Base-by-base conservation (phyloP, 306 rosid genomes). In the Cyamopsis tetragonoloba region DNA sequence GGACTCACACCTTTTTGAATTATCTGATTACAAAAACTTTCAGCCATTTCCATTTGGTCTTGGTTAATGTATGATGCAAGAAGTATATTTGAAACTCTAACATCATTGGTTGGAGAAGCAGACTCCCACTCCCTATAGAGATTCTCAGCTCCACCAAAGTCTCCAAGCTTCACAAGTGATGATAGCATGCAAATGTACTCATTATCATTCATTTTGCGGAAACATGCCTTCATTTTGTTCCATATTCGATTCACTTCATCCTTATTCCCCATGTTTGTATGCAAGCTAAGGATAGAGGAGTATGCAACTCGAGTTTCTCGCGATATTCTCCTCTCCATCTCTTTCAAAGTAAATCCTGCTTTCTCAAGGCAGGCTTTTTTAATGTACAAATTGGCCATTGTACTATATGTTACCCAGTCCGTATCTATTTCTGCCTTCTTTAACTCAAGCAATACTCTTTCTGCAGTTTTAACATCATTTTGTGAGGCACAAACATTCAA, bases 131-230 rank as follows among this genome's bases (percentile, higher is more conserved):
- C 96, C 10, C 59, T 50, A 53, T 89, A 86, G 34, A 88, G 87
- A 51, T 75, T 80, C 85, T 88, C 95, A 64, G 96, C 97, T 79
- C 82, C 92, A 55, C 84, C 86, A 58, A 49, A 58, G 64, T 88
- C 87, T 19, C 85, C 66, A 30, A 93, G 87, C 77, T 85, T 93
- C 75, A 86, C 84, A 28, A 90, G 84, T 5, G 99, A 93, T 19
- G 96, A 82, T 39, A 93, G 71, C 95, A 93, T 85, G 82, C 97
- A 93, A 70, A 71, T 62, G 12, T 93, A 88, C 80, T 93, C 97
- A 11, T 74, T 70, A 56, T 93, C 96, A 66, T 71, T 84, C 97
- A 90, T 80, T 80, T 88, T 86, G 14, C 83, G 89, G 74, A 84
- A 90, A 10, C 48, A 65, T 3, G 72, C 47, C 64, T 85, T 83